Evolutionary conservation across 768 basidiomycete species (phyloP).

Genomic region (Floccularia luteovirens): DNA sequence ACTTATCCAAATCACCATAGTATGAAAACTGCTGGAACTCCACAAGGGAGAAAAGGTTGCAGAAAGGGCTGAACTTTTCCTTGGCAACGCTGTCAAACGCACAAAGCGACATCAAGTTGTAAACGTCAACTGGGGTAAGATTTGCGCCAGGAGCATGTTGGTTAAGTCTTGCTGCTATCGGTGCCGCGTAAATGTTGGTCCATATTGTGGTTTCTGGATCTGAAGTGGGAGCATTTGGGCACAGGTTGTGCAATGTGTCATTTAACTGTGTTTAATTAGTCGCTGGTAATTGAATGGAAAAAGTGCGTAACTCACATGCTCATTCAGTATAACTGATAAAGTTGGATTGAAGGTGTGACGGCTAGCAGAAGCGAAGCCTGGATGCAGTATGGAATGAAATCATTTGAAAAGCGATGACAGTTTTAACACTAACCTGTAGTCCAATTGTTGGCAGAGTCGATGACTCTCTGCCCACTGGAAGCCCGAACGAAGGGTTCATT

Average conservation of each 20-base stretch:
- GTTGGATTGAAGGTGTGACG: slow-evolving; percentile 32
- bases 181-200: slow-evolving; percentile 44
- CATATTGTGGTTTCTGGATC: slow-evolving; percentile 41
- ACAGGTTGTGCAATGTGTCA: slow-evolving; percentile 67
- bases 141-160: slow-evolving; percentile 52
- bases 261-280: slow-evolving; percentile 33
- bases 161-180: slow-evolving; percentile 56
- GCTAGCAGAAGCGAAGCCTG: slow-evolving; percentile 59
- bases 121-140: slow-evolving; percentile 45
- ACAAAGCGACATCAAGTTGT: slow-evolving; percentile 64
- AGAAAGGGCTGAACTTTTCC: slow-evolving; percentile 54
- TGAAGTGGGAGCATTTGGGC: slow-evolving; percentile 44
- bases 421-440: slow-evolving; percentile 35
- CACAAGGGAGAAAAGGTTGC: slow-evolving; percentile 52
- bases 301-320: slow-evolving; percentile 30
- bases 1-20: slow-evolving; percentile 67
- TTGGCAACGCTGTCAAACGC: slow-evolving; percentile 70
- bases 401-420: background rate
- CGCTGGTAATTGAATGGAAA: background rate
- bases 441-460: slow-evolving; percentile 68
- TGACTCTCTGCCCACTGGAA: slow-evolving; percentile 46
- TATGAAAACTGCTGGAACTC: slow-evolving; percentile 71
- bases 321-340: slow-evolving; percentile 49
- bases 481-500: slow-evolving; percentile 44
- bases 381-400: background rate